Percentiles rank a stretch among this genome's conserved stretches.
Conservation (phyloP, 768 basidiomycete species). For the Fistulinella prunicolor region DNA sequence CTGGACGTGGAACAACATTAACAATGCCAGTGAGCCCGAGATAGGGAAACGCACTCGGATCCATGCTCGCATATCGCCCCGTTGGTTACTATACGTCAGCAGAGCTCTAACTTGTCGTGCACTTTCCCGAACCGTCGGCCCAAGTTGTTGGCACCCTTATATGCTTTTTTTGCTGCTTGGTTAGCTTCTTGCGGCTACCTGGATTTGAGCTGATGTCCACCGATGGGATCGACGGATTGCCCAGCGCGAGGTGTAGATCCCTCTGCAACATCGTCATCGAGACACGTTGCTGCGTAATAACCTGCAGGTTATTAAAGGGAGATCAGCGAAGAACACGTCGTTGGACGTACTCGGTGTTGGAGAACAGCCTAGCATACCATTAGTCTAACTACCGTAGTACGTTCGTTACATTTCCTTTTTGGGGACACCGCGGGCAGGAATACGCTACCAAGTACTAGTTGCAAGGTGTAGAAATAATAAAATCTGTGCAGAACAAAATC, state of each 20-base stretch:
- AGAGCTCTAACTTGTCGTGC: conserved; percentile 78
- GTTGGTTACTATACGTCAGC: conserved; percentile 74
- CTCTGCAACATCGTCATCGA: conserved; percentile 64
- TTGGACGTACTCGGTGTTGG: conserved; percentile 46
- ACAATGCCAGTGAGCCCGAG: background rate
- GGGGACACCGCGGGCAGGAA: too few relatives aligned
- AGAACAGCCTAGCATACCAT: too few relatives aligned
- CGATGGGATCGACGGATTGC: conserved; percentile 26
- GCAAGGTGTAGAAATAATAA: too few relatives aligned
- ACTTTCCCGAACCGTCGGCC: conserved; percentile 74
- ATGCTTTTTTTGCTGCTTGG: conserved; percentile 70
- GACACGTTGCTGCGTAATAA: conserved; percentile 36
- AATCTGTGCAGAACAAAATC: too few relatives aligned
- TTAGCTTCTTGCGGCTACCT: conserved; percentile 40
- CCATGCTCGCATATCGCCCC: conserved; percentile 72
- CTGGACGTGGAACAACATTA: conserved; percentile 32
- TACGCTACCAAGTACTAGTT: too few relatives aligned
- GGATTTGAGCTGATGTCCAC: conserved; percentile 28
- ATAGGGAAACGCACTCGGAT: conserved; percentile 43
- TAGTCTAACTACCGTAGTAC: too few relatives aligned
- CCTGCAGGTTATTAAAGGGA: conserved; percentile 26
- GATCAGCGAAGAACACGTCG: background rate
- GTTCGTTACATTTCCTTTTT: too few relatives aligned
- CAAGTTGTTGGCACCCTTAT: conserved; percentile 82
- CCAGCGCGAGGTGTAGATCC: conserved; percentile 42